Conservation (phyloP, 2,329 filamentous ascomycete genomes). For the Rhynchosporium agropyri region DNA sequence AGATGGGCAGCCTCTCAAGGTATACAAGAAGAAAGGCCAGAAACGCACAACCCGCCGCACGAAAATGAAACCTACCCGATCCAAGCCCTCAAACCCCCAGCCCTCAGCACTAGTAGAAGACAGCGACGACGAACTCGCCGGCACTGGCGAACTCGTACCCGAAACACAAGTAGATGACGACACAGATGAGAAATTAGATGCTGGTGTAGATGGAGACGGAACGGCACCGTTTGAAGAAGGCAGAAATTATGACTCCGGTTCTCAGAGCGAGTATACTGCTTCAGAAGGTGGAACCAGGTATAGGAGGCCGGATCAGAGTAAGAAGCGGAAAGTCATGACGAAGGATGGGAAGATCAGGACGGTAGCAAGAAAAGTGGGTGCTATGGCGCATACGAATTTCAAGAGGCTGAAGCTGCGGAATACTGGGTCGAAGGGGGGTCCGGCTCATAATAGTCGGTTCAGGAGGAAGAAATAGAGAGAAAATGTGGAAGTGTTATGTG, state of each 20-base stretch:
- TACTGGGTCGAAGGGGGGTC: conserved; percentile 62
- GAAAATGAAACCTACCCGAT: conserved; percentile 61
- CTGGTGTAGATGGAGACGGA: conserved; percentile 17
- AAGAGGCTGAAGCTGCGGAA: conserved; percentile 66
- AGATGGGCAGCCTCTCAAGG: conserved; percentile 61
- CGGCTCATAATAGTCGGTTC: conserved; percentile 60
- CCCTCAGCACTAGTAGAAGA: conserved; percentile 45
- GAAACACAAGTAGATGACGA: conserved; percentile 33
- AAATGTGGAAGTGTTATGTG: background rate
- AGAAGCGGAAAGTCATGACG: conserved; percentile 34
- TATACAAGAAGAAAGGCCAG: conserved; percentile 82
- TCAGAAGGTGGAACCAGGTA: conserved; percentile 43
- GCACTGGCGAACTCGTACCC: conserved; percentile 24
- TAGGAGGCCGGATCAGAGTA: conserved; percentile 39
- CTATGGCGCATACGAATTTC: conserved; percentile 67
- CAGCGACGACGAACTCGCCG: conserved; percentile 41
- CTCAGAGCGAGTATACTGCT: conserved; percentile 41
- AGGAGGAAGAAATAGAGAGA: conserved; percentile 49
- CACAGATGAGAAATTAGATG: background rate
- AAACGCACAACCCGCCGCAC: conserved; percentile 74
- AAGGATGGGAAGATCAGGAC: conserved; percentile 52
- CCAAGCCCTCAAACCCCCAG: conserved; percentile 48
- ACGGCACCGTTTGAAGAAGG: conserved; percentile 29
- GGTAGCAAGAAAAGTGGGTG: conserved; percentile 62
- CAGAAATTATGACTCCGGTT: conserved; percentile 41